Percentiles rank a stretch among this genome's conserved stretches.
These are phyloP conservation scores for Penstemon davidsonii DNA, from an alignment of 257 asterid species.

Conservation along the genomic window DNA sequence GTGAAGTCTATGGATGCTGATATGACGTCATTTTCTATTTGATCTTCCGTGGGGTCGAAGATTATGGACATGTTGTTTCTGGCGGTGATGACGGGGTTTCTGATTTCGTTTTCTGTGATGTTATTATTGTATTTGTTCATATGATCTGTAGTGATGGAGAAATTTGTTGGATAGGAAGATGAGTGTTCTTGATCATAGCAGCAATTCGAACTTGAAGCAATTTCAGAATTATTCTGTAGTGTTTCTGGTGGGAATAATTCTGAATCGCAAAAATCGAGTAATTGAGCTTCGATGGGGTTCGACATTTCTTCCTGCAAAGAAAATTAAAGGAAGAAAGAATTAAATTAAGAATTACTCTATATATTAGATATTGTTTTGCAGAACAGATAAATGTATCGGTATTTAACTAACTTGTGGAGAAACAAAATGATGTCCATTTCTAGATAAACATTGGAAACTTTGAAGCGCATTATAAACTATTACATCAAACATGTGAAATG, in stretches of 20 bases:
- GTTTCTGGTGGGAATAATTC: conserved; percentile 60
- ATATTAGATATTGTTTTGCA: too few species aligned
- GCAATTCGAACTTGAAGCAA: conserved; percentile 74
- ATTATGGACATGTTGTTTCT: conserved; percentile 31
- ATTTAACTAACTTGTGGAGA: conserved; percentile 15
- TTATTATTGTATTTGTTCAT: conserved; percentile 35
- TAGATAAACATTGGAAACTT: conserved; percentile 46
- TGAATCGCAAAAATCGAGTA: conserved; percentile 68
- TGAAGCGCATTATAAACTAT: conserved; percentile 27
- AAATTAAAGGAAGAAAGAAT: not conserved
- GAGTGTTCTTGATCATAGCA: conserved; percentile 60
- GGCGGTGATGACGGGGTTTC: not conserved
- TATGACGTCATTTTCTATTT: conserved; percentile 56
- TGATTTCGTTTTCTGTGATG: conserved; percentile 23
- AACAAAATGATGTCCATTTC: conserved; percentile 33
- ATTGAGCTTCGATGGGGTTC: conserved; percentile 70
- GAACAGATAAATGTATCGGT: not conserved
- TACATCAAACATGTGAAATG: conserved; percentile 42
- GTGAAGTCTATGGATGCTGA: conserved; percentile 80
- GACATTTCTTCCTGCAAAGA: conserved; percentile 66
- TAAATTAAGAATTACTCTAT: not conserved
- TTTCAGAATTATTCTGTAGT: conserved; percentile 62
- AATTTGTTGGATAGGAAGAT: conserved; percentile 45
- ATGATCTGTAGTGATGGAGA: conserved; percentile 40
- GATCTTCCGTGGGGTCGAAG: conserved; percentile 51